phyloP scores from a whole-genome alignment of 1,139 yeast genomes.

The Suhomyces coccinellae region DNA sequence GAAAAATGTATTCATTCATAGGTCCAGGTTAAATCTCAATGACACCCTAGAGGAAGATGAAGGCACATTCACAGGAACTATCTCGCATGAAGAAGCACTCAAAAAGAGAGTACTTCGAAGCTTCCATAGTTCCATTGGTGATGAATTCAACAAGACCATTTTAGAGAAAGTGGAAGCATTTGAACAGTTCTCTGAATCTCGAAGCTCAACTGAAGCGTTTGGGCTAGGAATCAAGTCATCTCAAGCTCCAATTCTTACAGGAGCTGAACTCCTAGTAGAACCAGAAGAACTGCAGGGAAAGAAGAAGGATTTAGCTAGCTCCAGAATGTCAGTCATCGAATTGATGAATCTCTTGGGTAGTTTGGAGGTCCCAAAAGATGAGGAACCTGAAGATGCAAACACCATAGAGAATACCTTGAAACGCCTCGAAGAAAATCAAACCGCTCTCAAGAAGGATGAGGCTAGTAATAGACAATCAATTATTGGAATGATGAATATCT shows the following conservation, averaged over 20 bases:
- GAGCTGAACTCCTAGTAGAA: not conserved
- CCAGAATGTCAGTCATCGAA: conserved; percentile 20
- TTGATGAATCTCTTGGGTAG: conserved; percentile 22
- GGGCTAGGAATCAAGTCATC: not conserved
- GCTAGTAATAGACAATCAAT: conserved; percentile 14
- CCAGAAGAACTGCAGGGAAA: not conserved
- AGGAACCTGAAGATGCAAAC: not conserved
- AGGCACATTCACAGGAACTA: not conserved
- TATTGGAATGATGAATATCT: conserved; percentile 21
- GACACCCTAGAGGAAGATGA: not conserved
- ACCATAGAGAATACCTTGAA: conserved; percentile 4
- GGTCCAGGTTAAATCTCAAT: conserved; percentile 9
- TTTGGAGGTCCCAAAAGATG: conserved; percentile 12
- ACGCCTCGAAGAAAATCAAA: not conserved
- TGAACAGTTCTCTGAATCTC: conserved; percentile 13
- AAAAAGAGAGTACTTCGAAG: conserved; percentile 19
- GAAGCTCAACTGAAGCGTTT: not conserved
- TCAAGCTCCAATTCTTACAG: too few species aligned
- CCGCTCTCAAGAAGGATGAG: not conserved
- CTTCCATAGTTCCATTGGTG: conserved; percentile 38
- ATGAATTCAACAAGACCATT: conserved; percentile 23
- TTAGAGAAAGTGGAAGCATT: conserved; percentile 19
- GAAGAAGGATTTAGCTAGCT: conserved; percentile 3
- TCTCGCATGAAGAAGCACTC: not conserved
- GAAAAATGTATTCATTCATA: conserved; percentile 23